Evolutionary conservation across 1,284 basidiomycete species (phyloP).

Genomic region (Cerioporus squamosus): DNA sequence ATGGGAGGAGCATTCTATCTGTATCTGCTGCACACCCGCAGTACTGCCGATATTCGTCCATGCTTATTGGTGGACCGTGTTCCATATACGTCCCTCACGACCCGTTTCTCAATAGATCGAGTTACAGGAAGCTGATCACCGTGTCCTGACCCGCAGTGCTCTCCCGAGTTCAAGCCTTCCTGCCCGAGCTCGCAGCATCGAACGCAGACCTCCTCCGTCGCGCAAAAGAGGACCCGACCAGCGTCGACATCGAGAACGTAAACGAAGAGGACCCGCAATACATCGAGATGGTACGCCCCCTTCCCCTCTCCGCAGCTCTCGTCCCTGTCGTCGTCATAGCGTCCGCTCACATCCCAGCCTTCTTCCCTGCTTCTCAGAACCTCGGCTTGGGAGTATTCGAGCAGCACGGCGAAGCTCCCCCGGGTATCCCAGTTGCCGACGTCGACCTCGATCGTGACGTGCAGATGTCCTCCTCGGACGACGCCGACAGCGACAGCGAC

Average conservation of each 20-base stretch:
- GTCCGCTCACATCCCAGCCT: background rate
- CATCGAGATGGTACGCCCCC: constrained; percentile 65
- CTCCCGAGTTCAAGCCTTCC: constrained; percentile 63
- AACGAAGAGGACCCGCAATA: constrained; percentile 48
- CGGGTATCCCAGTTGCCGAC: constrained; percentile 24
- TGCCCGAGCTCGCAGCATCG: constrained; percentile 65
- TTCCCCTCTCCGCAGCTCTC: background rate
- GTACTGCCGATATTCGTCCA: too few relatives aligned
- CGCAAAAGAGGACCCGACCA: constrained; percentile 50
- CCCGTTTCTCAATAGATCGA: too few relatives aligned
- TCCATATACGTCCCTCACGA: too few relatives aligned
- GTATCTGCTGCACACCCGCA: too few relatives aligned
- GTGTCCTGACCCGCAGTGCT: constrained; percentile 46
- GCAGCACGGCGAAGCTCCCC: constrained; percentile 34
- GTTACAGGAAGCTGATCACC: too few relatives aligned
- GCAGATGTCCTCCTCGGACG: too few relatives aligned
- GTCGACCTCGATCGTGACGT: constrained; percentile 24
- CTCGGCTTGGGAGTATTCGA: constrained; percentile 70
- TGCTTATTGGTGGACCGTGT: too few relatives aligned
- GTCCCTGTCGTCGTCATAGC: constrained; percentile 5
- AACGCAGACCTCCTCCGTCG: constrained; percentile 54
- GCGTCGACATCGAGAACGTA: constrained; percentile 68
- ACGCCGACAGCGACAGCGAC: background rate
- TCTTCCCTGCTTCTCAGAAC: constrained; percentile 42
- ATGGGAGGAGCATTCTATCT: too few relatives aligned